Evolutionary conservation across 257 asterid species (phyloP).

Genomic region (Primulina tabacum): DNA sequence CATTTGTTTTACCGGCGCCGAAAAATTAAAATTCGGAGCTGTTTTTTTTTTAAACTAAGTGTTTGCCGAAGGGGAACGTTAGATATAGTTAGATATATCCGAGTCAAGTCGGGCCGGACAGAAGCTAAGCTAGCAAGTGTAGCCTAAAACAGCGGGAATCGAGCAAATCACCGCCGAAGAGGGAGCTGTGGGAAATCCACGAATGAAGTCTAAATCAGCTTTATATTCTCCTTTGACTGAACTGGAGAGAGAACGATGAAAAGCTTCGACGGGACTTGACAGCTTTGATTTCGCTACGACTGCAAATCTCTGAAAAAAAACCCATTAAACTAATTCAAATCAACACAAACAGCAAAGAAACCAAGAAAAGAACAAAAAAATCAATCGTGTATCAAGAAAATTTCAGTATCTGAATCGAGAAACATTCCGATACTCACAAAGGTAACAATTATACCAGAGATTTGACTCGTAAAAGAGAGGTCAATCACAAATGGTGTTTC

Average conservation of each 20-base stretch:
- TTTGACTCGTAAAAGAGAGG: slow-evolving; percentile 30
- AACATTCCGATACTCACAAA: slow-evolving; percentile 4
- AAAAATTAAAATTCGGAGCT: not conserved
- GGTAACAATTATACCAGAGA: slow-evolving; percentile 18
- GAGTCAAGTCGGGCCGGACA: slow-evolving; percentile 28
- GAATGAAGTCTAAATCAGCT: slow-evolving; percentile 31
- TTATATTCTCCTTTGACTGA: slow-evolving; percentile 32
- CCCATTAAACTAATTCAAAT: slow-evolving; percentile 14
- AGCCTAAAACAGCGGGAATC: slow-evolving; percentile 21
- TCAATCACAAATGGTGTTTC: slow-evolving; percentile 14
- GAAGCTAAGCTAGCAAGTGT: slow-evolving; percentile 29
- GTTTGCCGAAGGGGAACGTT: slow-evolving; percentile 8
- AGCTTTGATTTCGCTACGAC: slow-evolving; percentile 36
- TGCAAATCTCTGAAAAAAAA: slow-evolving; percentile 25
- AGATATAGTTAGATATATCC: not conserved
- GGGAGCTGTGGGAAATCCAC: slow-evolving; percentile 27
- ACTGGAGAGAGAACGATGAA: slow-evolving; percentile 19
- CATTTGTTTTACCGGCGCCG: slow-evolving; percentile 25
- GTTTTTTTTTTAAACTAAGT: slow-evolving; percentile 3
- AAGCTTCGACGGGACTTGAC: slow-evolving; percentile 43
- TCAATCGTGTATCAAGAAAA: not conserved
- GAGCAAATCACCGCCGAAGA: slow-evolving; percentile 35
- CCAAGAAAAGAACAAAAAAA: not conserved
- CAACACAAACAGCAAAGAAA: slow-evolving; percentile 14
- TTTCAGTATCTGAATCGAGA: not conserved